These are phyloP conservation scores for Dactylella cylindrospora DNA, from an alignment of 2,329 filamentous ascomycete genomes.

Conservation along the genomic window DNA sequence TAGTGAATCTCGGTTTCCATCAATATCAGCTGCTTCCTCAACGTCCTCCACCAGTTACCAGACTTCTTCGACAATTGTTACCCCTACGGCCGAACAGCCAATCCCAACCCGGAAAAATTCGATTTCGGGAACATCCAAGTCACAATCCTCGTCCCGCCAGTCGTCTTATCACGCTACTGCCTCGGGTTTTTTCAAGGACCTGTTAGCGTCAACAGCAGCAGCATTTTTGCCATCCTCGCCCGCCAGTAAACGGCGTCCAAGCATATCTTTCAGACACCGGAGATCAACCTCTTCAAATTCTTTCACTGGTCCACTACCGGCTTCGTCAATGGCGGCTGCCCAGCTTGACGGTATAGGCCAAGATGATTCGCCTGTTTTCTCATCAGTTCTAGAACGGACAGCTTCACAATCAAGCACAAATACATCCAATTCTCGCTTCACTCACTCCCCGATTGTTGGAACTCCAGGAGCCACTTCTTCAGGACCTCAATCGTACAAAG, in stretches of 20 bases:
- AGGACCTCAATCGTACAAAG: constrained; percentile 37
- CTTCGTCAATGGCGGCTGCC: constrained; percentile 24
- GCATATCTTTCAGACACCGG: constrained; percentile 36
- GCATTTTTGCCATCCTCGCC: constrained; percentile 31
- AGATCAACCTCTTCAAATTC: constrained; percentile 39
- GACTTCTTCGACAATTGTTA: constrained; percentile 7
- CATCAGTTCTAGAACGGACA: constrained; percentile 32
- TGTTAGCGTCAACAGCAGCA: constrained; percentile 39
- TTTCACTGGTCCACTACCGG: constrained; percentile 17
- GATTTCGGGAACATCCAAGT: constrained; percentile 22
- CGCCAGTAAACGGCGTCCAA: constrained; percentile 40
- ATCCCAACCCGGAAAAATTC: constrained; percentile 27
- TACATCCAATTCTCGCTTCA: constrained; percentile 42
- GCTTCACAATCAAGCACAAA: constrained; percentile 42
- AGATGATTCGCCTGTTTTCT: constrained; percentile 23
- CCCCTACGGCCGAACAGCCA: constrained; percentile 7
- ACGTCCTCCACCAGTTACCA: constrained; percentile 11
- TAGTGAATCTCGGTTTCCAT: not conserved
- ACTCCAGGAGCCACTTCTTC: constrained; percentile 37
- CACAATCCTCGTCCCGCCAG: constrained; percentile 28
- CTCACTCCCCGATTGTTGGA: constrained; percentile 34
- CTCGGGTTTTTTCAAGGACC: constrained; percentile 44
- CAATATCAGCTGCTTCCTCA: constrained; percentile 11
- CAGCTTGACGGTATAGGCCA: constrained; percentile 18
- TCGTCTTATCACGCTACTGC: constrained; percentile 38